Evolutionary conservation across 75 land plant genomes (phyloP).

Genomic region (Sequoiadendron giganteum): DNA sequence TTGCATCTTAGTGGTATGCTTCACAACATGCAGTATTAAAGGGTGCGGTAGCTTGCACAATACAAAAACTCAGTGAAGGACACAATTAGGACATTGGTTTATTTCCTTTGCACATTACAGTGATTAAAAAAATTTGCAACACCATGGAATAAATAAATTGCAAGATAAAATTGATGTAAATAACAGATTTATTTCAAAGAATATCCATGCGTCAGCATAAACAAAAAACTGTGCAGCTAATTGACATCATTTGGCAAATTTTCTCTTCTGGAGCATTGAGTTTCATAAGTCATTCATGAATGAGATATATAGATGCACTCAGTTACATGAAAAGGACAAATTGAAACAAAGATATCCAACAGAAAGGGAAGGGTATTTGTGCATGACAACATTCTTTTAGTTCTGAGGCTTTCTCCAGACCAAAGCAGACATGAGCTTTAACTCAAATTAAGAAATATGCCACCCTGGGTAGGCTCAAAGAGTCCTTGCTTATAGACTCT

Average conservation of each 20-base stretch:
- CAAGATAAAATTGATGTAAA: background rate
- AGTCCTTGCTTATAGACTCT: background rate
- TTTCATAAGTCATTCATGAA: background rate
- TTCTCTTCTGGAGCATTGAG: background rate
- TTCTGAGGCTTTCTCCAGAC: background rate
- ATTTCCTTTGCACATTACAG: background rate
- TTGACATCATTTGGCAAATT: background rate
- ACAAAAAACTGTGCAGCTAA: background rate
- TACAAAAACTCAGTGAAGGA: background rate
- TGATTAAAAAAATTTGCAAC: background rate
- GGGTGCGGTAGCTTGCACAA: background rate
- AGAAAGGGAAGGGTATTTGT: background rate
- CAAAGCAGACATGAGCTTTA: background rate
- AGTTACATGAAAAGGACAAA: background rate
- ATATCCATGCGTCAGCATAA: background rate
- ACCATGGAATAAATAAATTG: background rate
- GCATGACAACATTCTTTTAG: background rate
- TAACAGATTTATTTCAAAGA: background rate
- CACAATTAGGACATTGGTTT: background rate
- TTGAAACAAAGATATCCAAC: background rate
- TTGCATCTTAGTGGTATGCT: background rate
- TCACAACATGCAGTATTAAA: background rate
- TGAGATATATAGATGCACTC: background rate
- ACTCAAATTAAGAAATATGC: background rate
- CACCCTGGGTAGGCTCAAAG: background rate